phyloP scores from a whole-genome alignment of 208 protist species.

The Wallacemonas rigidus region DNA sequence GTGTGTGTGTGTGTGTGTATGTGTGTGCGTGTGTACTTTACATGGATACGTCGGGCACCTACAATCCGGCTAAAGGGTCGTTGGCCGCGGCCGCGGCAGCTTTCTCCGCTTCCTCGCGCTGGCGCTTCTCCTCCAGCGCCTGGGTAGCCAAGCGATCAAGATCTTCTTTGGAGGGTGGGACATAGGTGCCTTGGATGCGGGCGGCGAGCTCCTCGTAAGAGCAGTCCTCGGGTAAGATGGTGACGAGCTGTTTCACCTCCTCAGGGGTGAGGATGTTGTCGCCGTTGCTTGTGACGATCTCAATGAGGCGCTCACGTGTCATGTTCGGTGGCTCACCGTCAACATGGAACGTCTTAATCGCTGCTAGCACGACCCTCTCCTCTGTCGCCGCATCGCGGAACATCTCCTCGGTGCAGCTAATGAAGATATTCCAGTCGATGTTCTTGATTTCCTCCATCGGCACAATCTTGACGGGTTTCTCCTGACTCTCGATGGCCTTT shows the following conservation, averaged over 20 bases:
- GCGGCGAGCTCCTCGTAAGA: conserved; percentile 67
- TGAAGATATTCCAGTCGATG: conserved; percentile 94
- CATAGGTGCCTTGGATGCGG: conserved; percentile 86
- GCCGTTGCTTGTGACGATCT: conserved; percentile 78
- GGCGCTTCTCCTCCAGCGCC: conserved; percentile 46
- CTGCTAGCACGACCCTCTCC: conserved; percentile 59
- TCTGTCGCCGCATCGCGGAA: conserved; percentile 75
- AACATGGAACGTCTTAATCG: conserved; percentile 61
- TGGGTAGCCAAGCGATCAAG: conserved; percentile 46
- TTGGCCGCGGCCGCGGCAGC: conserved; percentile 29
- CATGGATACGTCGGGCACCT: neutral
- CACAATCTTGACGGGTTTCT: conserved; percentile 53
- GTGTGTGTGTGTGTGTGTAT: neutral
- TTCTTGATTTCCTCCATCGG: conserved; percentile 91
- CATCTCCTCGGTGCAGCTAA: conserved; percentile 81
- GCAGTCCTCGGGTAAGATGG: conserved; percentile 52
- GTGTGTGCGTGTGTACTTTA: conserved; percentile 11
- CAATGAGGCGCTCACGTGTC: conserved; percentile 51
- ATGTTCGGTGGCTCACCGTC: conserved; percentile 33
- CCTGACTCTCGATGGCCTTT: conserved; percentile 35
- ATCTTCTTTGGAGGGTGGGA: conserved; percentile 75
- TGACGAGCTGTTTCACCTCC: conserved; percentile 70
- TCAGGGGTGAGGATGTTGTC: conserved; percentile 80
- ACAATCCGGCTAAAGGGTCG: conserved; percentile 50
- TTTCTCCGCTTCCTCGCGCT: conserved; percentile 50